Conservation (phyloP, 2,329 filamentous ascomycete species). For the Monilinia vaccinii-corymbosi region DNA sequence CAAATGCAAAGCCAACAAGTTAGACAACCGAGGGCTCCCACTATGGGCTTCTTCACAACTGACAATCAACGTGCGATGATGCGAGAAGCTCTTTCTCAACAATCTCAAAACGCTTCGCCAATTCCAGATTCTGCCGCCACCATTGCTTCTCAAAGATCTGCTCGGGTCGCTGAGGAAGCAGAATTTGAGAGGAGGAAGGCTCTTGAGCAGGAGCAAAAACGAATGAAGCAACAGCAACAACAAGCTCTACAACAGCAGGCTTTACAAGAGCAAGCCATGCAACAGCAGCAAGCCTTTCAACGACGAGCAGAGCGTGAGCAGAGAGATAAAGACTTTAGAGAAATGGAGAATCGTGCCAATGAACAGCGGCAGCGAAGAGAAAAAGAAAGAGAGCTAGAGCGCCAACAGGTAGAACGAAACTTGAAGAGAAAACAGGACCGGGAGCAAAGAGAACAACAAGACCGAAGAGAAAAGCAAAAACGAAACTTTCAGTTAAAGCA, state of each 20-base stretch:
- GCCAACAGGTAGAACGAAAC: background rate
- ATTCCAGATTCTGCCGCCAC: background rate
- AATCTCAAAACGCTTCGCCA: background rate
- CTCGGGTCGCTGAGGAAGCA: conserved; percentile 1
- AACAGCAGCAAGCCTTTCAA: background rate
- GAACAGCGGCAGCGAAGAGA: conserved; percentile 2
- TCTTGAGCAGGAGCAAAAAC: background rate
- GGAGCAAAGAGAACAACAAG: conserved; percentile 7
- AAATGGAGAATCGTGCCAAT: background rate
- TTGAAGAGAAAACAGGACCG: conserved; percentile 12
- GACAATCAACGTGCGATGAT: conserved; percentile 22
- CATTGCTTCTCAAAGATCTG: background rate
- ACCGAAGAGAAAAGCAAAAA: conserved; percentile 15
- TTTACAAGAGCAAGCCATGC: background rate
- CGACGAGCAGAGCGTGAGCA: background rate
- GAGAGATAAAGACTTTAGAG: background rate
- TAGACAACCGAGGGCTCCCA: conserved; percentile 21
- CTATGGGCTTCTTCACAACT: conserved; percentile 25
- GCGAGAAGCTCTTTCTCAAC: conserved; percentile 7
- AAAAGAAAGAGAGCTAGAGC: background rate
- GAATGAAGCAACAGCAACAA: conserved; percentile 1
- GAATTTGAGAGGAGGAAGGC: background rate
- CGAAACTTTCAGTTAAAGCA: conserved; percentile 26
- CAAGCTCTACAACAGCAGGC: conserved; percentile 8
- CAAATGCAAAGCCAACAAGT: conserved; percentile 14